Evolutionary conservation across 2,329 filamentous ascomycete genomes (phyloP), one percentile per base, ranked within the genome.

Genomic region (Cercospora sp.): DNA sequence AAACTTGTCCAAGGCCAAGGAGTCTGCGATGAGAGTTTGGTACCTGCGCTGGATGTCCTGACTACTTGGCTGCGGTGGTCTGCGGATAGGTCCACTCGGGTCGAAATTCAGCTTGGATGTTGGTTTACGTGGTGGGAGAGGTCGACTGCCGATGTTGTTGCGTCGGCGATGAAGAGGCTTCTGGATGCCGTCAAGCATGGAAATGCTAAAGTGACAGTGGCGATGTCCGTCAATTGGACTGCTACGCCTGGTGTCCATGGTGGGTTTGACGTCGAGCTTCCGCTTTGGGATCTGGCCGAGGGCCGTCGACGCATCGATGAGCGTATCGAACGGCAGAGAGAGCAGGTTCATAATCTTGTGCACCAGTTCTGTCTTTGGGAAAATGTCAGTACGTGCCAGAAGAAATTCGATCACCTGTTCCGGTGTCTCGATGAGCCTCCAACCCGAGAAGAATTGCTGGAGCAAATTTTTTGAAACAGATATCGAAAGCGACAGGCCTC

Each of bases 51-150:
- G 31, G 12, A 36, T 4, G 51, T 64, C 1, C 51, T 64, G 62
- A 45, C 31, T 16, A 64, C 51, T 8, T 64, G 62, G 62, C 20
- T 64, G 51, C 13, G 31, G 5, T 64, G 62, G 62, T 42, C 62
- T 18, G 51, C n/a, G 13, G 31, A 31, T 5, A 26, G 31, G 2
- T 36, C 20, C 1, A 58, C 62, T 7, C 20, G 30, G 18, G n/a
- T 64, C 20, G 33, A 36, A 1, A 31, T 64, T 16, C 31, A 42
- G 8, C 10, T 64, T 2, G 62, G 62, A 5, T 55, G 42, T 20
- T 57, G 48, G 48, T 64, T 58, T 31, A 45, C 62, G 30, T 64
- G 62, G 62, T 64, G 62, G 62, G 62, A 64, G 31, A 42, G 33
- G 36, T 51, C 62, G 30, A 64, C 30, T 26, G 30, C 62, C 2